Evolutionary conservation across 2,329 filamentous ascomycete genomes (phyloP), one percentile per base, ranked within the genome.

Genomic region (Aspergillus unguis): DNA sequence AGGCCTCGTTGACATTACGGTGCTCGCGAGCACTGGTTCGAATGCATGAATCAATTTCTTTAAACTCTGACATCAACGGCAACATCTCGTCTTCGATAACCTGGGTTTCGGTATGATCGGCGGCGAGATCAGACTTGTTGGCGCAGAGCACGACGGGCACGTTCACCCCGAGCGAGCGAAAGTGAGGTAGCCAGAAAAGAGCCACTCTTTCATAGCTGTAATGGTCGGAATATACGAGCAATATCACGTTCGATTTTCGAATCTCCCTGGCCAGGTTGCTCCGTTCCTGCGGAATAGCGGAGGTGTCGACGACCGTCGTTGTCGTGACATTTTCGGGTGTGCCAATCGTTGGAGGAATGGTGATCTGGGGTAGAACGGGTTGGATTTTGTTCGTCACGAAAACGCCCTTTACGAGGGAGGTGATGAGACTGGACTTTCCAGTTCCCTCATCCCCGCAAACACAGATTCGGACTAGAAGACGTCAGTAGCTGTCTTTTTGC

Each of bases 181-280:
- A 97, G 73, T 96, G 95, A 8, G 94, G 94, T 83, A 99, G 88
- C 94, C 94, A 99, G 73, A 97, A 99, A 42, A 99, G 79, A 3
- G 92, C 94, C 3, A 99, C 92, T 35, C 94, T 82, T 70, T 99
- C 94, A 76, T 97, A 99, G 80, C 92, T 97, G 77, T 99, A 99
- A 74, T 97, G 92, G 71, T 99, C 94, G 60, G 92, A 92, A 72
- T 99, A 99, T 50, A 99, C 92, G 40, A 99, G 84, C 17, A 97
- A 80, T 59, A 99, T 97, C 61, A 96, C 92, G 70, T 96, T 99
- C 66, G 88, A 94, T 72, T 96, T 96, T 59, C 94, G 86, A 57
- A 99, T 92, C 75, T 97, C 94, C 69, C 94, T 94, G 56, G 92
- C 87, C 54, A 99, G 79, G 17, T 86, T 92, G 54, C 87, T 89